phyloP scores from a whole-genome alignment of 345 rosid genomes.

The Xanthoceras sorbifolium region DNA sequence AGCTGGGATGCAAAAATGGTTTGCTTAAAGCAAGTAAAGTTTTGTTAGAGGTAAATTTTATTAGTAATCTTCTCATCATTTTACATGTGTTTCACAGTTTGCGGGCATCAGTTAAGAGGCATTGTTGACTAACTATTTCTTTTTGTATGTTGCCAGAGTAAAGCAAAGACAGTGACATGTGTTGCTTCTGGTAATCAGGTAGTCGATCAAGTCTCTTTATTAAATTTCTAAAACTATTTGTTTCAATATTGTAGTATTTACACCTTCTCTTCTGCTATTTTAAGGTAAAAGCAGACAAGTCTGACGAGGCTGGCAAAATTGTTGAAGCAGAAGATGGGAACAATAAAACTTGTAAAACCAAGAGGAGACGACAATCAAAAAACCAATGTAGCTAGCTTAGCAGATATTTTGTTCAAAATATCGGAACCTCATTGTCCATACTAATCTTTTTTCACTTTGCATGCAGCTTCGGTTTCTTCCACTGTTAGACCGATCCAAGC shows the following conservation, averaged over 20 bases:
- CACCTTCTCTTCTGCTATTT: conserved; percentile 26
- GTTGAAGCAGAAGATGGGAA: conserved; percentile 23
- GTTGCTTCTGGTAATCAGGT: conserved; percentile 38
- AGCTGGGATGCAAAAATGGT: conserved; percentile 66
- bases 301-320: conserved; percentile 19
- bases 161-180: conserved; percentile 27
- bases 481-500: conserved; percentile 27
- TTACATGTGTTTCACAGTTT: conserved; percentile 10
- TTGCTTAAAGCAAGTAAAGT: conserved; percentile 44
- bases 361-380: conserved; percentile 39
- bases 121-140: conserved; percentile 14
- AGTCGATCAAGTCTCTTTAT: neutral
- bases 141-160: conserved; percentile 32
- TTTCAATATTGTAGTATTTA: conserved; percentile 22
- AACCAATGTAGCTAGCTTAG: conserved; percentile 32
- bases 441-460: conserved; percentile 12
- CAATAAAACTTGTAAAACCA: conserved; percentile 33
- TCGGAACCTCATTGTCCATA: neutral
- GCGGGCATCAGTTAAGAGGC: neutral
- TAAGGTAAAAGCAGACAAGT: conserved; percentile 36
- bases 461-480: conserved; percentile 36
- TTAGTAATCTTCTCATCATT: neutral
- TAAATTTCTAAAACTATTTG: conserved; percentile 3
- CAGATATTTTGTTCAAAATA: neutral
- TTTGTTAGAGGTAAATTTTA: conserved; percentile 34